phyloP scores from a whole-genome alignment of 2,329 filamentous ascomycete genomes.

The Colletotrichum brevisporum region DNA sequence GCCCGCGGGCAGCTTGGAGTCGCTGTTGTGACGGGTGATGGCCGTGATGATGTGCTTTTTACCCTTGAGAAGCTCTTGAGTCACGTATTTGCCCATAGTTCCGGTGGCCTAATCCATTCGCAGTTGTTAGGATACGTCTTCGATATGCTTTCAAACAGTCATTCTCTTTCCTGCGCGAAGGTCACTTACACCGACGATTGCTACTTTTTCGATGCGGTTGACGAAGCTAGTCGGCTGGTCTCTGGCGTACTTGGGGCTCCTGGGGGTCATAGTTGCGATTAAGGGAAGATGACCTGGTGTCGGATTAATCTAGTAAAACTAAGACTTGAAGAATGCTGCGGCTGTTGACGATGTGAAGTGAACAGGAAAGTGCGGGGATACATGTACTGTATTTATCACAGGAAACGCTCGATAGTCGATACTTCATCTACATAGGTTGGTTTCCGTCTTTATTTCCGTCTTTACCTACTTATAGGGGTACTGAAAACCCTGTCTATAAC shows the following conservation, averaged over 20 bases:
- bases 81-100: slow-evolving; percentile 57
- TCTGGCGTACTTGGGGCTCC: slow-evolving; percentile 47
- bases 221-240: slow-evolving; percentile 53
- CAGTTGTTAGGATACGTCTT: not conserved
- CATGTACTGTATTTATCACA: too few species aligned
- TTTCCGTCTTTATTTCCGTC: too few species aligned
- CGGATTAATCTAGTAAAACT: too few species aligned
- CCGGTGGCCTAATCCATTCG: slow-evolving; percentile 54
- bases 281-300: too few species aligned
- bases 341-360: too few species aligned
- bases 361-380: too few species aligned
- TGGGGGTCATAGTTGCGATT: slow-evolving; percentile 17
- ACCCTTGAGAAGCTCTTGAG: slow-evolving; percentile 58
- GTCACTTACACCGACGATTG: slow-evolving; percentile 61
- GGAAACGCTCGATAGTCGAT: too few species aligned
- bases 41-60: slow-evolving; percentile 68
- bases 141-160: not conserved
- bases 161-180: too few species aligned
- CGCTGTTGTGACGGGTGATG: slow-evolving; percentile 62
- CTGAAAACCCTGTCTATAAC: too few species aligned
- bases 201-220: slow-evolving; percentile 60
- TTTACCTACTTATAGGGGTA: too few species aligned
- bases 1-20: slow-evolving; percentile 57
- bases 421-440: too few species aligned
- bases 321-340: too few species aligned